Evolutionary conservation across 768 basidiomycete genomes (phyloP).

Genomic region (Auricularia sp.): DNA sequence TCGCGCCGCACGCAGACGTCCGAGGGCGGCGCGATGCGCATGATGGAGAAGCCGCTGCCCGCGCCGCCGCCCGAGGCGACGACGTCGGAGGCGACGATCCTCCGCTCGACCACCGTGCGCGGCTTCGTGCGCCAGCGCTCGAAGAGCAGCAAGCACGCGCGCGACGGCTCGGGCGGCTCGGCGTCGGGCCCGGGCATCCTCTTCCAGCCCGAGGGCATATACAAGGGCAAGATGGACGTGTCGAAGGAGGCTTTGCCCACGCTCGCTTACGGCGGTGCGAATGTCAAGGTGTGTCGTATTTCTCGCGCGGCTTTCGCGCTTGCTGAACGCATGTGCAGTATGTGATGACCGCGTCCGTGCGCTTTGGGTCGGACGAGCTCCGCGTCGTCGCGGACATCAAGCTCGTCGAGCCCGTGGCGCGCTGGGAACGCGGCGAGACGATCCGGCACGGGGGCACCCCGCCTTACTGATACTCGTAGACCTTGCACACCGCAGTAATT

Average conservation of each 20-base stretch:
- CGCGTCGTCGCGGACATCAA: neutral
- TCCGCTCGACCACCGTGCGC: neutral
- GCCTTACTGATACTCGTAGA: neutral
- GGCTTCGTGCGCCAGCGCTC: neutral
- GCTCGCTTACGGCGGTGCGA: neutral
- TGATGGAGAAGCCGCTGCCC: neutral
- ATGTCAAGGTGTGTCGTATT: neutral
- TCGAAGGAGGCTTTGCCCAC: neutral
- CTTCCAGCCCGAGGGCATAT: neutral
- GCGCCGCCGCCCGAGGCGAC: neutral
- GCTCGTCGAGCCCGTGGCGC: slow-evolving; percentile 1
- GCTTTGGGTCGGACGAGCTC: neutral
- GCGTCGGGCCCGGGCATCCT: neutral
- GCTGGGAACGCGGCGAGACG: slow-evolving; percentile 1
- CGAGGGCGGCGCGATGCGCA: neutral
- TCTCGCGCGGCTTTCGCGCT: neutral
- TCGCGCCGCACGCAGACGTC: neutral
- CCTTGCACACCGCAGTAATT: too few species aligned
- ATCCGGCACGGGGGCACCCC: neutral
- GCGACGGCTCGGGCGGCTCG: neutral
- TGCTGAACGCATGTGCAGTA: neutral
- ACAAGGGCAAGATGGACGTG: neutral
- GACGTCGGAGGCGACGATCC: neutral
- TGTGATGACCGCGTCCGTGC: neutral
- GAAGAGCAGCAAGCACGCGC: neutral